A percentile compares a stretch with the other conserved stretches of the same genome.
phyloP scores from a whole-genome alignment of 1,284 basidiomycete species.

The Marasmius fiardii region DNA sequence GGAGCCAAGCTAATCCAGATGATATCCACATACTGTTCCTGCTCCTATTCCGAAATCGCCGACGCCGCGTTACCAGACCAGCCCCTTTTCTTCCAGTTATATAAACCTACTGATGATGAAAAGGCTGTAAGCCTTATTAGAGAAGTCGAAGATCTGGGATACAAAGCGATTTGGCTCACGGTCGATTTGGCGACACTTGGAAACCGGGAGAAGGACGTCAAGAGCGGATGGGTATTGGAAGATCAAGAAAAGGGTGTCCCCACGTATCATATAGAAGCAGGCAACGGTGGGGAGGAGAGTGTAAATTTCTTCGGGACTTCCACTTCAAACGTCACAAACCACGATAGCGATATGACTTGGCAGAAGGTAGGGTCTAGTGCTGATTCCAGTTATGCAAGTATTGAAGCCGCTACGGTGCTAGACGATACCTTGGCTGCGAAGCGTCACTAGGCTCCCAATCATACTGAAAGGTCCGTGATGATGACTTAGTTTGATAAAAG shows the following conservation, averaged over 20 bases:
- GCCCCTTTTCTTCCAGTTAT: constrained; percentile 82
- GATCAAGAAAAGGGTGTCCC: constrained; percentile 47
- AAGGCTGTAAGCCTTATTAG: constrained; percentile 70
- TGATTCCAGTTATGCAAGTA: neutral
- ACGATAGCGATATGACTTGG: constrained; percentile 74
- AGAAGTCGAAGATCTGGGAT: constrained; percentile 70
- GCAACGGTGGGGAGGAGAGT: constrained; percentile 22
- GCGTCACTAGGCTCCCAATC: constrained; percentile 75
- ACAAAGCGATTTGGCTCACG: constrained; percentile 87
- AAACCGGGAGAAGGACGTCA: constrained; percentile 81
- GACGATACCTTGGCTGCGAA: constrained; percentile 80
- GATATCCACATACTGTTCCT: constrained; percentile 85
- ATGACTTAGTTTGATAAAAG: neutral
- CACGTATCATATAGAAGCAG: constrained; percentile 28
- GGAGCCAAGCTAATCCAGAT: constrained; percentile 79
- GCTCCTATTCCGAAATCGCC: constrained; percentile 72
- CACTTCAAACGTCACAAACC: constrained; percentile 55
- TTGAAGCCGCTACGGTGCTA: constrained; percentile 16
- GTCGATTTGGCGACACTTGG: constrained; percentile 87
- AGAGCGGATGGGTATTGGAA: constrained; percentile 60
- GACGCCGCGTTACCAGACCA: constrained; percentile 56
- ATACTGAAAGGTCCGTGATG: constrained; percentile 69
- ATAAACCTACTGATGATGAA: constrained; percentile 75
- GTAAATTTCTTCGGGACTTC: constrained; percentile 55
- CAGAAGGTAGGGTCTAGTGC: constrained; percentile 39